Percentiles rank a stretch among this genome's conserved stretches.
Evolutionary conservation across 2,329 filamentous ascomycete genomes (phyloP).

Genomic region (Stachybotrys chlorohalonatus): DNA sequence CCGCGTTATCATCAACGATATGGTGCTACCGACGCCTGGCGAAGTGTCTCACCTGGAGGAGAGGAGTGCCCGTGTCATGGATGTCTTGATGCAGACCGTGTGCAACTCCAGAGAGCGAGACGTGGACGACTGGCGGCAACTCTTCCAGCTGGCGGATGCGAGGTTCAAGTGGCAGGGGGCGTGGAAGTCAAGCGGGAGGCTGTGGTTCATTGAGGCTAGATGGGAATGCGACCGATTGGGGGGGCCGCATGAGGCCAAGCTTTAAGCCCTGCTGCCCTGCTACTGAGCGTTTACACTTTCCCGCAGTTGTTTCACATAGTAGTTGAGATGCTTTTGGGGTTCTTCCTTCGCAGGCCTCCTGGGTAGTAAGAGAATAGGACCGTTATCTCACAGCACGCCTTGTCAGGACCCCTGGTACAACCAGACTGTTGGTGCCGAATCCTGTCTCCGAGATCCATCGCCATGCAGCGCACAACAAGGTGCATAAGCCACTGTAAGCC

Average conservation of each 20-base stretch:
- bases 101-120: slow-evolving; percentile 37
- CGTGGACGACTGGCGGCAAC: slow-evolving; percentile 28
- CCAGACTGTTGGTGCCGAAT: too few relatives aligned
- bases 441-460: too few relatives aligned
- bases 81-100: slow-evolving; percentile 36
- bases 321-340: too few relatives aligned
- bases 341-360: too few relatives aligned
- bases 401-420: too few relatives aligned
- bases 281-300: too few relatives aligned
- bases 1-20: slow-evolving; percentile 15
- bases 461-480: too few relatives aligned
- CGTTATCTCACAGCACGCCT: too few relatives aligned
- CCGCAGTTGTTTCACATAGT: too few relatives aligned
- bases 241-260: neutral
- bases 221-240: slow-evolving; percentile 12
- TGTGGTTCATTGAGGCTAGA: slow-evolving; percentile 27
- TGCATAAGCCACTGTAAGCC: too few relatives aligned
- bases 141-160: slow-evolving; percentile 29
- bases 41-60: slow-evolving; percentile 16
- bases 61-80: slow-evolving; percentile 29
- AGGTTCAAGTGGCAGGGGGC: slow-evolving; percentile 26
- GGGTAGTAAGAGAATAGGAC: too few relatives aligned
- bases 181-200: slow-evolving; percentile 12
- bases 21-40: slow-evolving; percentile 11
- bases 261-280: neutral